A percentile compares a stretch with the other conserved stretches of the same genome.
These are phyloP conservation scores for Penicillium turbatum DNA, from an alignment of 495 filamentous ascomycete genomes.

Conservation along the genomic window DNA sequence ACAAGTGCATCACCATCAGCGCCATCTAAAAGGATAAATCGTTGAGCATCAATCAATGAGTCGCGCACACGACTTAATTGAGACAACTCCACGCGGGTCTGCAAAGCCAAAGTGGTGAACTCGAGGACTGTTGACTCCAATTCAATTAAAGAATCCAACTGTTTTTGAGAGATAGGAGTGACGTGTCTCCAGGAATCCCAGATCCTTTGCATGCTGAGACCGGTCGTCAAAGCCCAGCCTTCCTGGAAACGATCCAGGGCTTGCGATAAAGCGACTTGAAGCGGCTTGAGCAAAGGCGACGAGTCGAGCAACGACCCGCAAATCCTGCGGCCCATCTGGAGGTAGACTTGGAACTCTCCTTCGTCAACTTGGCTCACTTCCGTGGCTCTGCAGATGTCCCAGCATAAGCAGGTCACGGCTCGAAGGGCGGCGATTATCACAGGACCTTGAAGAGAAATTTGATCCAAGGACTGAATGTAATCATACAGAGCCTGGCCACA, in stretches of 20 bases:
- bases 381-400: slow-evolving; percentile 50
- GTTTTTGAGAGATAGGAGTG: slow-evolving; percentile 49
- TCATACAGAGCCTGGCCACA: slow-evolving; percentile 40
- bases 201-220: slow-evolving; percentile 77
- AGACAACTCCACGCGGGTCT: slow-evolving; percentile 39
- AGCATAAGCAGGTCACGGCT: slow-evolving; percentile 53
- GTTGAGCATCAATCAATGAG: slow-evolving; percentile 42
- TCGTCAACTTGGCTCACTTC: slow-evolving; percentile 46
- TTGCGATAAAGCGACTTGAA: slow-evolving; percentile 35
- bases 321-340: slow-evolving; percentile 42
- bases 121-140: slow-evolving; percentile 66
- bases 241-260: slow-evolving; percentile 46
- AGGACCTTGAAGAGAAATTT: slow-evolving; percentile 22
- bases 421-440: slow-evolving; percentile 35
- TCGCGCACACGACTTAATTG: slow-evolving; percentile 38
- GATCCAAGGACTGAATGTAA: slow-evolving; percentile 34
- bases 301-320: slow-evolving; percentile 27
- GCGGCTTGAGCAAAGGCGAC: slow-evolving; percentile 21
- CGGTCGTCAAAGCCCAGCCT: slow-evolving; percentile 60
- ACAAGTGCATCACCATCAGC: slow-evolving; percentile 37
- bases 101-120: slow-evolving; percentile 60
- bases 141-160: slow-evolving; percentile 48
- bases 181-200: slow-evolving; percentile 71
- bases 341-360: slow-evolving; percentile 52
- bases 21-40: slow-evolving; percentile 37